Percentiles rank a stretch among this genome's conserved stretches.
Conservation (phyloP, 148 eudicot species). For the Amaranthus palmeri region DNA sequence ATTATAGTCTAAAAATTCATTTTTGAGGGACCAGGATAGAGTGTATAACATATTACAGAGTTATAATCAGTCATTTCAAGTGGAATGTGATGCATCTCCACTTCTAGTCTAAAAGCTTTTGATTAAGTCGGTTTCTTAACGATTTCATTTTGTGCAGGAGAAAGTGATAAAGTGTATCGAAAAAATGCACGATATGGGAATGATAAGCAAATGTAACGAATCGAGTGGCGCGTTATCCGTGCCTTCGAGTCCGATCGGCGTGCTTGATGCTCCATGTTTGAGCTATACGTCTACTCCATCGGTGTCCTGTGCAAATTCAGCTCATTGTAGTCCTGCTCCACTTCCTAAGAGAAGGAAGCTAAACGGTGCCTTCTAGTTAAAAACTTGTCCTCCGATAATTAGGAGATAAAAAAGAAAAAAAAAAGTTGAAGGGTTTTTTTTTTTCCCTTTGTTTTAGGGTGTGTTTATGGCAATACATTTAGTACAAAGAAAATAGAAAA, state of each 20-base stretch:
- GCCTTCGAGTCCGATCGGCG: slow-evolving; percentile 82
- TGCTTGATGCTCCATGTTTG: slow-evolving; percentile 66
- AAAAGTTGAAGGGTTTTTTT: not conserved
- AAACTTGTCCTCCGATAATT: slow-evolving; percentile 2
- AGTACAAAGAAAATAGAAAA: slow-evolving; percentile 14
- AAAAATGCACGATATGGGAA: slow-evolving; percentile 40
- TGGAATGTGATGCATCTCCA: no score
- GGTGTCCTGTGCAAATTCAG: slow-evolving; percentile 51
- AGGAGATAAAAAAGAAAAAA: not conserved
- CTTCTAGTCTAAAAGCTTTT: not conserved
- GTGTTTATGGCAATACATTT: slow-evolving; percentile 22
- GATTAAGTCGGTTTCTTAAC: not conserved
- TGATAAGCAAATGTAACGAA: slow-evolving; percentile 22
- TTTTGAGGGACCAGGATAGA: no score
- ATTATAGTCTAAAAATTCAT: no score
- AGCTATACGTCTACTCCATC: slow-evolving; percentile 45
- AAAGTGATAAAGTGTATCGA: slow-evolving; percentile 60
- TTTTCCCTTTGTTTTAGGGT: slow-evolving; percentile 8
- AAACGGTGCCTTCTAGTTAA: slow-evolving; percentile 28
- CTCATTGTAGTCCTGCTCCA: slow-evolving; percentile 32
- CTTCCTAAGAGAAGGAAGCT: slow-evolving; percentile 62
- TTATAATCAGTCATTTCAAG: no score
- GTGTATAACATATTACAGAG: no score
- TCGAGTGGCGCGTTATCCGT: slow-evolving; percentile 29
- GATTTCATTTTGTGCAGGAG: slow-evolving; percentile 43